These are phyloP conservation scores for Globisporangium nodosum DNA, from an alignment of 352 stramenopile genomes.

Conservation along the genomic window DNA sequence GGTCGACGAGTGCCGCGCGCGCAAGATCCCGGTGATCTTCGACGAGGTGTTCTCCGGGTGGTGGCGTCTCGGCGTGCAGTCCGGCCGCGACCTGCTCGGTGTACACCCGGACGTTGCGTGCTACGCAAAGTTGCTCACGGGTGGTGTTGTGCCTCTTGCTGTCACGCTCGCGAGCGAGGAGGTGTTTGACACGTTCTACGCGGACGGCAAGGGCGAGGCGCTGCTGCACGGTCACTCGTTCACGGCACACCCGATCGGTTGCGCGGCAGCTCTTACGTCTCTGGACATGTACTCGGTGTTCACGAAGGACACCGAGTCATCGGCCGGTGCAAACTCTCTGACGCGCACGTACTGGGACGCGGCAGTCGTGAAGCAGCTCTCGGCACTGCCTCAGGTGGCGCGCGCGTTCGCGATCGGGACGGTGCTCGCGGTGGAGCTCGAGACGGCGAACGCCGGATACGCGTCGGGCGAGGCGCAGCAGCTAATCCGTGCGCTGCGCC, in stretches of 20 bases:
- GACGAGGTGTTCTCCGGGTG: slow-evolving; percentile 91
- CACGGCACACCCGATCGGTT: slow-evolving; percentile 88
- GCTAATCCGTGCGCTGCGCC: slow-evolving; percentile 53
- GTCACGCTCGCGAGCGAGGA: slow-evolving; percentile 85
- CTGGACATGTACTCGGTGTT: slow-evolving; percentile 85
- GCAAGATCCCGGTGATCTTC: slow-evolving; percentile 88
- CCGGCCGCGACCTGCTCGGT: slow-evolving; percentile 75
- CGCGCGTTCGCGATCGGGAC: slow-evolving; percentile 77
- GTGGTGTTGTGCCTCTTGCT: slow-evolving; percentile 82
- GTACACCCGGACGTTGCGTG: slow-evolving; percentile 87
- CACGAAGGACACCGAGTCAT: slow-evolving; percentile 14
- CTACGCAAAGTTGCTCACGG: slow-evolving; percentile 91
- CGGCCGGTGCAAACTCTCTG: background rate
- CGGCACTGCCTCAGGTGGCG: slow-evolving; percentile 37
- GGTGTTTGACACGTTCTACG: slow-evolving; percentile 89
- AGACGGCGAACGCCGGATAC: slow-evolving; percentile 55
- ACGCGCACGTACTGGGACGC: slow-evolving; percentile 58
- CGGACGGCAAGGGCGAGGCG: slow-evolving; percentile 79
- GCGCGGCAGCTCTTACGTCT: slow-evolving; percentile 81
- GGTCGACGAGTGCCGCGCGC: slow-evolving; percentile 65
- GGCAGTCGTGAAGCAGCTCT: slow-evolving; percentile 38
- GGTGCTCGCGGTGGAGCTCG: slow-evolving; percentile 68
- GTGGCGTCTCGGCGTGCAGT: slow-evolving; percentile 87
- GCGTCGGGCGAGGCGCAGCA: slow-evolving; percentile 55
- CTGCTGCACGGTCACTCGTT: slow-evolving; percentile 92